Base-by-base conservation (phyloP, 768 basidiomycete genomes). In the Zangia roseola region DNA sequence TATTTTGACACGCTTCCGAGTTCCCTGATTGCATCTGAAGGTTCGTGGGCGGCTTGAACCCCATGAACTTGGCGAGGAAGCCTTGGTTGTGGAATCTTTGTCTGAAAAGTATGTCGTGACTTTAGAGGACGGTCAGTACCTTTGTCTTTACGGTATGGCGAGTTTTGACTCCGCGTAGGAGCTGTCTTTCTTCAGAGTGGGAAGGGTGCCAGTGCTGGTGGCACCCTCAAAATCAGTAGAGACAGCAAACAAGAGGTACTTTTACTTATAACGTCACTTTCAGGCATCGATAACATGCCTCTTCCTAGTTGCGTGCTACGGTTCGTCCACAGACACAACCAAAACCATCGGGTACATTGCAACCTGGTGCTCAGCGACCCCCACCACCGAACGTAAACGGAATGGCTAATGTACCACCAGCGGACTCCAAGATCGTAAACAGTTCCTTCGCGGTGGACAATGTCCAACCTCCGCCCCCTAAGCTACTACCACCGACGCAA, bases 401-500 rank as follows among this genome's bases (percentile, higher is more conserved):
- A 21, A 51, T 53, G 43, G 52, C 24, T 10, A 37, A 34, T 36
- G 37, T 60, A 17, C 37, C 55, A 4, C 12, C 51, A 3, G 40
- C 45, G n/a, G 65, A 67, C 23, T 6, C 45, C 38, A 67, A 58
- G 53, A 38, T 54, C 37, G 16, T 17, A 21, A 61, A 43, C 10
- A 55, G 48, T 23, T 37, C 54, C 10, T 52, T 60, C 2, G 19
- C 23, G 1, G n/a, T 23, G 10, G 55, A 57, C 21, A 51, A 47
- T 20, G 33, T 36, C 26, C 21, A 45, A 8, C 16, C 30, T 33
- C 44, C 26, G n/a, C n/a, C 44, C 37, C 46, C 37, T 7, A 56
- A 36, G 37, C 58, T 48, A 31, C 55, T 48, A 30, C 41, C 8
- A 8, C 51, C 67, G 1, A 64, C 66, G 34, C 64, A 62, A 31